A percentile compares a stretch with the other conserved stretches of the same genome.
Conservation (phyloP, 1,139 yeast genomes). For the Blastobotrys persicus region DNA sequence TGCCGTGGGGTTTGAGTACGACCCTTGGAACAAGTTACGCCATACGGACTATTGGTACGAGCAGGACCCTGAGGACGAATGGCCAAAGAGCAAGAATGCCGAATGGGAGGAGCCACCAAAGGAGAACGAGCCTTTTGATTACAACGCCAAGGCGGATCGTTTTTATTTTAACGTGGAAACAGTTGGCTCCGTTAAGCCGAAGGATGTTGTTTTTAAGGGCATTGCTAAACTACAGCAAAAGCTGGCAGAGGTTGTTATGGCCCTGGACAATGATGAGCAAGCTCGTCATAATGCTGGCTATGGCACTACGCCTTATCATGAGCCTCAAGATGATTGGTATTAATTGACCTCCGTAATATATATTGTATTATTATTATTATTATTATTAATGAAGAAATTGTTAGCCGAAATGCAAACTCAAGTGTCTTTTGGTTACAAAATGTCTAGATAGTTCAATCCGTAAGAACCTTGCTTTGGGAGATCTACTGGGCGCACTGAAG, state of each 20-base stretch:
- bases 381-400: neutral
- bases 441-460: neutral
- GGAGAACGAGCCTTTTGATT: conserved; percentile 85
- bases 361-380: neutral
- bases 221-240: conserved; percentile 83
- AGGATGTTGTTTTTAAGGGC: conserved; percentile 82
- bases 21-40: conserved; percentile 97
- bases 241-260: conserved; percentile 84
- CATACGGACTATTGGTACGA: conserved; percentile 98
- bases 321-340: conserved; percentile 7
- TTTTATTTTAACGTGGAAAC: conserved; percentile 91
- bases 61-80: conserved; percentile 79
- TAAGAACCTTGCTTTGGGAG: neutral
- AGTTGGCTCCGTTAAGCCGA: conserved; percentile 83
- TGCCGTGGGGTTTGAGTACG: conserved; percentile 97
- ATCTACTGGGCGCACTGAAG: too few species aligned
- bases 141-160: conserved; percentile 72
- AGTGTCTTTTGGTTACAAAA: too few species aligned
- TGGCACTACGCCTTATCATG: conserved; percentile 10
- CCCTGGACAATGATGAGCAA: conserved; percentile 51
- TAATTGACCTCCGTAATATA: neutral
- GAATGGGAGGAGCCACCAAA: conserved; percentile 97
- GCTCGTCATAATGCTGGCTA: conserved; percentile 4
- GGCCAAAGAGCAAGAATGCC: conserved; percentile 88
- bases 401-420: neutral